Evolutionary conservation across 1,139 yeast species (phyloP).

Genomic region (Candida sanyaensis): DNA sequence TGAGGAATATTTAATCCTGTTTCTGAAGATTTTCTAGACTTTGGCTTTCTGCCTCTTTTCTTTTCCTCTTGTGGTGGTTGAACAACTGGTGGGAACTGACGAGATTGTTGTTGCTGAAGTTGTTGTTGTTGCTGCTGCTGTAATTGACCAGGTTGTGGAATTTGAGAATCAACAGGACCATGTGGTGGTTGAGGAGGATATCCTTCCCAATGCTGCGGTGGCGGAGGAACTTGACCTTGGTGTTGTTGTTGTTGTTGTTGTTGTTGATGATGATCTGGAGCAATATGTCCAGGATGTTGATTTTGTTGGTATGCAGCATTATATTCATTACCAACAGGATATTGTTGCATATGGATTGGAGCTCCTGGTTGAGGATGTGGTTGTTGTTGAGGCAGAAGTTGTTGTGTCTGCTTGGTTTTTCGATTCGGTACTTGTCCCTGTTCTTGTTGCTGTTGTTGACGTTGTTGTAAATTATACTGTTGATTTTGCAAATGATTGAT

Average conservation of each 20-base stretch:
- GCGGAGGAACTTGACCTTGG: conserved; percentile 5
- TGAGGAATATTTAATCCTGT: background rate
- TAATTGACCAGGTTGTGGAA: conserved; percentile 1
- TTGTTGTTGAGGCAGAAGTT: conserved; percentile 1
- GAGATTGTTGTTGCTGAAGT: conserved; percentile 6
- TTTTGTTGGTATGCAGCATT: background rate
- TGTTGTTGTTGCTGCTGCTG: too few relatives aligned
- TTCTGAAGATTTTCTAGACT: conserved; percentile 3
- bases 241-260: conserved; percentile 7
- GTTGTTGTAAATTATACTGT: conserved; percentile 8
- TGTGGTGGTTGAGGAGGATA: conserved; percentile 6
- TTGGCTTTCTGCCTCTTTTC: conserved; percentile 11
- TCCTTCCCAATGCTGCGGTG: conserved; percentile 5
- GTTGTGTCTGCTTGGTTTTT: background rate
- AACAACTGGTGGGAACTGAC: background rate
- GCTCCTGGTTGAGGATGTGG: conserved; percentile 7
- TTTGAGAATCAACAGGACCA: background rate
- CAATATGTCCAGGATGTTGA: background rate
- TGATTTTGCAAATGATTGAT: conserved; percentile 5
- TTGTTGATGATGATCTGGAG: background rate
- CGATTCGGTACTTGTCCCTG: background rate
- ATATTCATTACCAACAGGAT: conserved; percentile 3
- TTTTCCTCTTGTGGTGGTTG: conserved; percentile 6
- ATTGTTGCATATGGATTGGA: conserved; percentile 3
- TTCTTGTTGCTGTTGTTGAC: conserved; percentile 5